Conservation (phyloP, 2,329 filamentous ascomycete genomes). For the Pezicula radicicola region DNA sequence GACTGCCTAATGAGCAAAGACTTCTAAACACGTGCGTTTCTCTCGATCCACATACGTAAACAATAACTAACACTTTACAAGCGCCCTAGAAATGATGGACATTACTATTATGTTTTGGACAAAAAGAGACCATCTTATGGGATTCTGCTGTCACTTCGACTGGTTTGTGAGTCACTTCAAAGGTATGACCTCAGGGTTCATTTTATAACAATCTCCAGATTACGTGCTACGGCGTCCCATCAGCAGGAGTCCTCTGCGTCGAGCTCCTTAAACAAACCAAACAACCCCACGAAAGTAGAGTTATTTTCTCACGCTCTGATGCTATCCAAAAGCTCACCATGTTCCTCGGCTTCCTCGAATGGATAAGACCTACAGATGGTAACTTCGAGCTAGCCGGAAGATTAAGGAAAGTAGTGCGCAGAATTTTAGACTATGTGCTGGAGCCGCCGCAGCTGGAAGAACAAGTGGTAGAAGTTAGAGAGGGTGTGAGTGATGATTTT, state of each 20-base stretch:
- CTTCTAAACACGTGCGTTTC: constrained; percentile 16
- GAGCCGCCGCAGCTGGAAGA: constrained; percentile 8
- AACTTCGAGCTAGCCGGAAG: constrained; percentile 23
- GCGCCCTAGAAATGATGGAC: constrained; percentile 24
- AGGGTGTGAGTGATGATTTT: not conserved
- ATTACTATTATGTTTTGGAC: constrained; percentile 24
- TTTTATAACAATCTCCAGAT: constrained; percentile 4
- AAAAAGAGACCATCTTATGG: constrained; percentile 20
- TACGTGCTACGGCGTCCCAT: constrained; percentile 22
- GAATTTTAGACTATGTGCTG: constrained; percentile 22
- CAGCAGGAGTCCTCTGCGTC: constrained; percentile 25
- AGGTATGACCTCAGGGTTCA: not conserved
- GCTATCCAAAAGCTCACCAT: constrained; percentile 26
- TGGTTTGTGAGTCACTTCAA: constrained; percentile 20
- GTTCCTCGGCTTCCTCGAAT: constrained; percentile 27
- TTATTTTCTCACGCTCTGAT: constrained; percentile 21
- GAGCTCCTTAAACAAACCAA: constrained; percentile 21
- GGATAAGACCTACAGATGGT: constrained; percentile 26
- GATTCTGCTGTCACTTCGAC: constrained; percentile 19
- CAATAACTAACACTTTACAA: not conserved
- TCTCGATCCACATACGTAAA: not conserved
- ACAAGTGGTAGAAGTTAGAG: not conserved
- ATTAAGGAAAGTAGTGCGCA: constrained; percentile 17
- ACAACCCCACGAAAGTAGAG: constrained; percentile 3
- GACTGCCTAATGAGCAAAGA: constrained; percentile 16